Evolutionary conservation across 257 asterid species (phyloP).

Genomic region (Salvia miltiorrhiza): DNA sequence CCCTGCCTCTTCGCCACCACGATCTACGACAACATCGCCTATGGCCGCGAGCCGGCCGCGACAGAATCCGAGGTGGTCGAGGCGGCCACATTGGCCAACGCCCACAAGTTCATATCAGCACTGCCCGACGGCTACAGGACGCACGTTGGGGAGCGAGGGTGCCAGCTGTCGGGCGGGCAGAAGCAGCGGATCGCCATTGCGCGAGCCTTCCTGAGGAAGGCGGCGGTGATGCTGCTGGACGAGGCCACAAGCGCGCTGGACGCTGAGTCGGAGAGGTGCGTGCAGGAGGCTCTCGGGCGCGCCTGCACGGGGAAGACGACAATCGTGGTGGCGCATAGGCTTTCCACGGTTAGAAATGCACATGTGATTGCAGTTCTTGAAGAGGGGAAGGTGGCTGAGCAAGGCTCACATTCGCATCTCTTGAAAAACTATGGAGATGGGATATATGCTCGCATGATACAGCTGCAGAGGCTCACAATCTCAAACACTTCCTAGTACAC

Average conservation of each 20-base stretch:
- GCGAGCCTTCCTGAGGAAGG: conserved; percentile 64
- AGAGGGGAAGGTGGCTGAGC: conserved; percentile 86
- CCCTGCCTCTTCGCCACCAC: conserved; percentile 80
- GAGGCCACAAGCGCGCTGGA: conserved; percentile 93
- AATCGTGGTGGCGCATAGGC: conserved; percentile 70
- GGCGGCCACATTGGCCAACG: conserved; percentile 74
- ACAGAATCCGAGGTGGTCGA: conserved; percentile 66
- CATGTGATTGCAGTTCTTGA: conserved; percentile 77
- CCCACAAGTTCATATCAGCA: conserved; percentile 51
- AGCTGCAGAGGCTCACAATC: conserved; percentile 54
- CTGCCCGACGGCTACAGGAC: conserved; percentile 48
- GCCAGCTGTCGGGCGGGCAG: conserved; percentile 85
- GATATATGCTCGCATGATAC: conserved; percentile 75
- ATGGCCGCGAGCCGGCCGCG: conserved; percentile 66
- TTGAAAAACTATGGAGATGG: conserved; percentile 67
- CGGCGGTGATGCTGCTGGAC: conserved; percentile 67
- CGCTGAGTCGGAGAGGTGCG: conserved; percentile 41
- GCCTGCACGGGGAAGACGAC: conserved; percentile 78
- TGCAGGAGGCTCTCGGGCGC: conserved; percentile 38
- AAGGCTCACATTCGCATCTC: conserved; percentile 83
- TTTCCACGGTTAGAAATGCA: conserved; percentile 67
- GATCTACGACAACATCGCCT: conserved; percentile 72
- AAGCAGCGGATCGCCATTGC: conserved; percentile 85
- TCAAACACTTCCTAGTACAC: background rate
- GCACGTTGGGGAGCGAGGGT: conserved; percentile 74